Evolutionary conservation across 192 early-diverging fungal genomes (phyloP), one percentile per base, ranked within the genome.

Genomic region (Linnemannia elongata): DNA sequence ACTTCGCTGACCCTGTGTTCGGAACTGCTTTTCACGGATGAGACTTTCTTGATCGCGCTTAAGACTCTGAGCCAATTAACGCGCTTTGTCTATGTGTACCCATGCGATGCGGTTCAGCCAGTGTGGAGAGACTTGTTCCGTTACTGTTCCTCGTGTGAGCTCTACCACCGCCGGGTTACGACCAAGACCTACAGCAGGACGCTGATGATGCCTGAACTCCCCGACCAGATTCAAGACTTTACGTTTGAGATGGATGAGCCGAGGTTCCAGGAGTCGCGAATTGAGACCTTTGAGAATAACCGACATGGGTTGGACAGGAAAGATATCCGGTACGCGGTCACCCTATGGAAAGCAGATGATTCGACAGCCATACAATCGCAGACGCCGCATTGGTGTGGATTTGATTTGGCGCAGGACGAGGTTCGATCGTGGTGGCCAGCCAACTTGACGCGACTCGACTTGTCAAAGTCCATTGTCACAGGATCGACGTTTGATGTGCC

Each of bases 141-240:
- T 17, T 82, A 82, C 45, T 82, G 81, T 44, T 72, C 81, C 20
- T 82, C 81, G 3, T 82, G 81, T n/a, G 81, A 82, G 33, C 75
- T 82, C 3, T 82, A 82, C 33, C 81, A 82, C 30, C 74, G 81
- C 17, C 52, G 74, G 6, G 30, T 69, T 39, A 44, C 81, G n/a
- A 77, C 75, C 13, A 82, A 82, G 75, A 82, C 74, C 3, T 82
- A 77, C 44, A 76, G 38, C 33, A 75, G 75, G 4, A 49, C 42
- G 24, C 39, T 82, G 41, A 38, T 77, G 0, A 77, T 82, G 74
- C 81, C 81, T 38, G 74, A 72, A 24, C 75, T 82, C 7, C 81
- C 81, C 15, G n/a, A 49, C 30, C 81, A 82, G 10, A 82, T 82
- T 60, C 66, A 70, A 27, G 68, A 77, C 36, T 77, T 82, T 47